These are phyloP conservation scores for Phaeosphaeriaceae sp. DNA, from an alignment of 2,329 filamentous ascomycete genomes.

Conservation along the genomic window DNA sequence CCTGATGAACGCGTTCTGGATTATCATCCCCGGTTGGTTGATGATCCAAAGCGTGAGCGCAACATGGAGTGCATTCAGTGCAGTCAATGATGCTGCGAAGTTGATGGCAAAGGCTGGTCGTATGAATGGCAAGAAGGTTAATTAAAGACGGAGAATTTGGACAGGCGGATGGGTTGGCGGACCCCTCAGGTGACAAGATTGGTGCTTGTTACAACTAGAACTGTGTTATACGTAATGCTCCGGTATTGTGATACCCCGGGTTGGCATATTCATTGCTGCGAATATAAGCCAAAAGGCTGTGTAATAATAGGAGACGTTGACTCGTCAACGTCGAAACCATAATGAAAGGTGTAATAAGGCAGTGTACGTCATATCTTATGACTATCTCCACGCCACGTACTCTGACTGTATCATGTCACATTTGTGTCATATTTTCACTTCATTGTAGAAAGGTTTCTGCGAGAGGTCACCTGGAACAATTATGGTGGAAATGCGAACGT, in stretches of 20 bases:
- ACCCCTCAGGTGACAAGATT: neutral
- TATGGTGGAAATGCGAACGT: no score
- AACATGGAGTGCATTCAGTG: slow-evolving; percentile 42
- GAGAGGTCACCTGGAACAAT: no score
- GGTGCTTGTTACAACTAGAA: neutral
- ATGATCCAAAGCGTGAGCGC: slow-evolving; percentile 44
- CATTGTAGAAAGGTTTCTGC: no score
- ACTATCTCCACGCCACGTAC: no score
- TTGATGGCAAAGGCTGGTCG: slow-evolving; percentile 31
- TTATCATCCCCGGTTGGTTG: slow-evolving; percentile 60
- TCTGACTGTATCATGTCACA: no score
- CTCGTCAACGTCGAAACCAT: neutral
- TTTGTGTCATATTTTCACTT: no score
- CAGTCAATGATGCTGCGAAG: slow-evolving; percentile 44
- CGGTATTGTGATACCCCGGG: slow-evolving; percentile 9
- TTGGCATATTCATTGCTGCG: neutral
- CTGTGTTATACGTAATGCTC: neutral
- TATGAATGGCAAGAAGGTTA: slow-evolving; percentile 42
- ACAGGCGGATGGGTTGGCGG: neutral
- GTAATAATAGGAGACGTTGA: slow-evolving; percentile 1
- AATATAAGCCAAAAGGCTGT: neutral
- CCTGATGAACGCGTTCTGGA: slow-evolving; percentile 71
- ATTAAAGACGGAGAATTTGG: slow-evolving; percentile 23
- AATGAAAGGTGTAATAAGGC: neutral
- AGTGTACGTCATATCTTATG: neutral